Evolutionary conservation across 2,329 filamentous ascomycete genomes (phyloP), one percentile per base, ranked within the genome.

Genomic region (Aspergillus transmontanensis): DNA sequence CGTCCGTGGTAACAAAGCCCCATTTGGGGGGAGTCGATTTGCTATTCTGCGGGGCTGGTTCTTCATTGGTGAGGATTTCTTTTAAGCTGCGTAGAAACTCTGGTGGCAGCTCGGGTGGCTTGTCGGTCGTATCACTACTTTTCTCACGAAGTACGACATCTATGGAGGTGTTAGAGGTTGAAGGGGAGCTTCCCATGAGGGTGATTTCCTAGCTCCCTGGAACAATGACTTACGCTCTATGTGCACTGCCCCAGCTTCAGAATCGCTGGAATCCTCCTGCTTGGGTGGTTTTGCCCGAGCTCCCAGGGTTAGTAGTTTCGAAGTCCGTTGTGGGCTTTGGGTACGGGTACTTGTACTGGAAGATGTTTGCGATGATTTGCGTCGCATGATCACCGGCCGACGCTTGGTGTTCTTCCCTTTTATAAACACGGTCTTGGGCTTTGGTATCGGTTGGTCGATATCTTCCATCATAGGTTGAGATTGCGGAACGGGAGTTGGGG

Each of bases 321-420:
- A 36, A 19, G n/a, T 63, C 5, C 55, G 53, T 16, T 62, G 58
- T 12, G 63, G 64, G 21, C 66, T 69, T 48, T 66, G 63, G 23
- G 50, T 56, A 26, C 62, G 65, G 9, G 59, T 66, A 30, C 58
- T 63, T 43, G 65, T 53, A 19, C 59, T 53, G n/a, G 72, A 71
- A 10, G 72, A 68, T 19, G 71, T 62, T 60, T 78, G 76, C 6
- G 76, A 76, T 9, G 77, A 79, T 63, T 75, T 78, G 62, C 75
- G 74, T 39, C 76, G 73, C 57, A 71, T 69, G 14, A 75, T 63
- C 4, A 74, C 69, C 7, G 76, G 74, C 16, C 75, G 75, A 55
- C 72, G 73, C 60, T 70, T 74, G 7, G 64, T 63, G 16, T 60
- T 55, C 51, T 73, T 75, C 10, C 64, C 66, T 57, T 74, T 75